Conservation (phyloP, 768 basidiomycete species). For the Tylopilus balloui region DNA sequence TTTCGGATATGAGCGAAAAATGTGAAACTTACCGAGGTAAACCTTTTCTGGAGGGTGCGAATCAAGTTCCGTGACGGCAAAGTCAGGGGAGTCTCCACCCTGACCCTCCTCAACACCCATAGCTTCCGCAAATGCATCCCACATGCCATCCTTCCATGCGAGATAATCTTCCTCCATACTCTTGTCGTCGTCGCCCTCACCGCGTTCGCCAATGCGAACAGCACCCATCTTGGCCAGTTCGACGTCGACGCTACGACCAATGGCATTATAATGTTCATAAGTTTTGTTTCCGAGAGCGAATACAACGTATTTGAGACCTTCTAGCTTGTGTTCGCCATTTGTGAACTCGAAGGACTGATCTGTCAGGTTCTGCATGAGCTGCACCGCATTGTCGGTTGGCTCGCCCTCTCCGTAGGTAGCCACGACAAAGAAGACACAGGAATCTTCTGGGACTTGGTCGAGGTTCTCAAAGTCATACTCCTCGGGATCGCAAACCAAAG, state of each 20-base stretch:
- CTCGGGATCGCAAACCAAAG: slow-evolving; percentile 96
- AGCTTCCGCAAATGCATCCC: slow-evolving; percentile 77
- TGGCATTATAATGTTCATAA: slow-evolving; percentile 95
- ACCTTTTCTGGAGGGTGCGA: slow-evolving; percentile 81
- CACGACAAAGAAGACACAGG: slow-evolving; percentile 90
- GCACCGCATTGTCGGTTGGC: slow-evolving; percentile 96
- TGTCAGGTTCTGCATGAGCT: slow-evolving; percentile 86
- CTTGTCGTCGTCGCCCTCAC: slow-evolving; percentile 98
- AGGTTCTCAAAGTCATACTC: slow-evolving; percentile 98
- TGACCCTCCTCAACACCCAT: slow-evolving; percentile 95
- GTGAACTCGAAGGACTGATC: slow-evolving; percentile 87
- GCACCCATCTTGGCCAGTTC: slow-evolving; percentile 77
- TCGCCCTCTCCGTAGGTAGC: slow-evolving; percentile 99
- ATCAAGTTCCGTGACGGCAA: slow-evolving; percentile 80
- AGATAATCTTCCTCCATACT: slow-evolving; percentile 99
- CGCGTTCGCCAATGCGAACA: slow-evolving; percentile 77
- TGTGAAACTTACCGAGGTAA: slow-evolving; percentile 70
- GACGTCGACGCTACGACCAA: slow-evolving; percentile 74
- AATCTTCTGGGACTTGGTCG: slow-evolving; percentile 84
- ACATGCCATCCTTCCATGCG: slow-evolving; percentile 98
- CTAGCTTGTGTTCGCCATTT: slow-evolving; percentile 68
- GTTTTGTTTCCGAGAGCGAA: slow-evolving; percentile 92
- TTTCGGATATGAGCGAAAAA: neutral
- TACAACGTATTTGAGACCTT: slow-evolving; percentile 89
- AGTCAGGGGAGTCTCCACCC: slow-evolving; percentile 92